phyloP scores from a whole-genome alignment of 495 filamentous ascomycete genomes.

The Tuber microsphaerosporum region DNA sequence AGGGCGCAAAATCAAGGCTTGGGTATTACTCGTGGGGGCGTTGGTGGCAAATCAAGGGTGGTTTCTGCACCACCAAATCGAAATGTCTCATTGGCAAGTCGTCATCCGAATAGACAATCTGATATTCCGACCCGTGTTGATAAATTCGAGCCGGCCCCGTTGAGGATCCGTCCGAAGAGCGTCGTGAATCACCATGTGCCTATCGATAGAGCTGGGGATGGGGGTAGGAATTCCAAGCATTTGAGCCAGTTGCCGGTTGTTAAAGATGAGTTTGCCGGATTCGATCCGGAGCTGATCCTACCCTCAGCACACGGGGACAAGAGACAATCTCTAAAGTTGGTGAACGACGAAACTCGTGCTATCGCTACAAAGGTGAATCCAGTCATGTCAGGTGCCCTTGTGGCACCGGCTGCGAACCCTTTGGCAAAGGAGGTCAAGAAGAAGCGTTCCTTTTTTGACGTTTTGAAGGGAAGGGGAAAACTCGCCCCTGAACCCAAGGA shows the following conservation, averaged over 20 bases:
- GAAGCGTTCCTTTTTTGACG: conserved; percentile 30
- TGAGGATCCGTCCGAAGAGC: conserved; percentile 10
- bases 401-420: not conserved
- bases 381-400: not conserved
- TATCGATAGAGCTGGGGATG: not conserved
- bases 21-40: conserved; percentile 5
- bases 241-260: not conserved
- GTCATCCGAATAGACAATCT: not conserved
- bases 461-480: conserved; percentile 21
- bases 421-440: conserved; percentile 17
- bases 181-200: not conserved
- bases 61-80: conserved; percentile 26
- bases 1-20: conserved; percentile 10
- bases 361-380: not conserved
- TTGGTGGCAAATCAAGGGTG: conserved; percentile 14
- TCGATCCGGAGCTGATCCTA: not conserved
- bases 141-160: conserved; percentile 6
- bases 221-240: not conserved
- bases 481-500: not conserved
- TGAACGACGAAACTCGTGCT: not conserved
- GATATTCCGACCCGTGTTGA: not conserved
- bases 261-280: not conserved
- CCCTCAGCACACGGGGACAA: not conserved
- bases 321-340: not conserved
- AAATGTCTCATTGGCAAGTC: not conserved